A percentile compares a stretch with the other conserved stretches of the same genome.
Evolutionary conservation across 805 yeast genomes (phyloP).

Genomic region (Nakazawaea populi): DNA sequence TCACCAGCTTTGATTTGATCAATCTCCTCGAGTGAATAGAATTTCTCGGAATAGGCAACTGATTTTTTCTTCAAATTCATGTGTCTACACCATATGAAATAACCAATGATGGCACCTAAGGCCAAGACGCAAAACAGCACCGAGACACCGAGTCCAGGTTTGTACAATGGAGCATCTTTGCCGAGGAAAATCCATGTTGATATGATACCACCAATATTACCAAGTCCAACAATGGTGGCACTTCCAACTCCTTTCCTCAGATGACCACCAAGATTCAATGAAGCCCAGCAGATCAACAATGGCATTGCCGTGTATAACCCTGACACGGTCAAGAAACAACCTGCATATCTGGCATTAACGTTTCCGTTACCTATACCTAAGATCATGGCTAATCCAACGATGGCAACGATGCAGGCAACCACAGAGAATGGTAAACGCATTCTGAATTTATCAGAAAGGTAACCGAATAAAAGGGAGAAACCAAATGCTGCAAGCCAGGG

Average conservation of each 20-base stretch:
- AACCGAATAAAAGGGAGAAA: constrained; percentile 54
- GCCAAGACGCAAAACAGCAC: constrained; percentile 39
- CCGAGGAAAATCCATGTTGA: constrained; percentile 44
- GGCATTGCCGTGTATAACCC: constrained; percentile 58
- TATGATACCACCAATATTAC: constrained; percentile 58
- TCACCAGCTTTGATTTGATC: constrained; percentile 27
- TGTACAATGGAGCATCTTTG: constrained; percentile 46
- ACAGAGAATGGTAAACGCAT: constrained; percentile 35
- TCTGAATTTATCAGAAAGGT: constrained; percentile 48
- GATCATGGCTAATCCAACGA: constrained; percentile 45
- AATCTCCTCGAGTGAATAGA: constrained; percentile 22
- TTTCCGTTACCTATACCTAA: constrained; percentile 32
- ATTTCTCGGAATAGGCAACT: constrained; percentile 17
- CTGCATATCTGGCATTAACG: constrained; percentile 41
- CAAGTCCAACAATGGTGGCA: constrained; percentile 57
- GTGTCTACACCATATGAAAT: constrained; percentile 26
- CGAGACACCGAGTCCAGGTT: constrained; percentile 39
- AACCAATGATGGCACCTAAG: constrained; percentile 27
- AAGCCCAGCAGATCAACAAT: constrained; percentile 49
- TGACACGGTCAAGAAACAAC: constrained; percentile 43
- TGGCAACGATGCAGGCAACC: constrained; percentile 22
- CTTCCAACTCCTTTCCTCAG: constrained; percentile 48
- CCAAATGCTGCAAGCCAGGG: constrained; percentile 82
- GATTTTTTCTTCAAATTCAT: constrained; percentile 18
- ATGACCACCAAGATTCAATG: constrained; percentile 52